Conservation (phyloP, 805 yeast genomes). For the Myxozyma neglecta region DNA sequence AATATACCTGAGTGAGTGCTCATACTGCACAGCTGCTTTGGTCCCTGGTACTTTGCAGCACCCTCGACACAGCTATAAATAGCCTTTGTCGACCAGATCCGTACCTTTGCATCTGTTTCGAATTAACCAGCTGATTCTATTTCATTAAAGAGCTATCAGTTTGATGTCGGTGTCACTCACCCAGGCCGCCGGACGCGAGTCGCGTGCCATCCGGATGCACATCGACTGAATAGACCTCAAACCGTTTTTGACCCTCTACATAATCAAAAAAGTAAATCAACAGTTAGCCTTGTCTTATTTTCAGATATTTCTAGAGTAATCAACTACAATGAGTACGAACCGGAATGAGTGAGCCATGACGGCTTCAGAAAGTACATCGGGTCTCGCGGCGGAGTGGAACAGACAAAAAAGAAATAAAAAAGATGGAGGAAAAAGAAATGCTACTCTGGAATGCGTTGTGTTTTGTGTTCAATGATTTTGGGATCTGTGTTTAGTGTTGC, state of each 20-base stretch:
- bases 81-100: constrained; percentile 88
- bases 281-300: not conserved
- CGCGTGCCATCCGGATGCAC: constrained; percentile 80
- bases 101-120: constrained; percentile 73
- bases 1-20: constrained; percentile 82
- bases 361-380: constrained; percentile 66
- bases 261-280: not conserved
- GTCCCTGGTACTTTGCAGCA: constrained; percentile 10
- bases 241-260: constrained; percentile 70
- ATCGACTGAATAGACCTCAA: constrained; percentile 82
- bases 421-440: no score
- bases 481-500: no score
- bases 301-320: not conserved
- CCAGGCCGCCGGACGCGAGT: constrained; percentile 84
- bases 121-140: not conserved
- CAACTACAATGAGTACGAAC: constrained; percentile 38
- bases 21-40: constrained; percentile 77
- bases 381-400: not conserved
- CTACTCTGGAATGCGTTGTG: no score
- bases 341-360: constrained; percentile 67
- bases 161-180: constrained; percentile 25
- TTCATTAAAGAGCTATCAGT: not conserved
- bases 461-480: no score
- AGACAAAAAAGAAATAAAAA: no score
- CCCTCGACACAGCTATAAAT: constrained; percentile 61